Evolutionary conservation across 495 filamentous ascomycete species (phyloP).

Genomic region (Aspergillus asperescens): DNA sequence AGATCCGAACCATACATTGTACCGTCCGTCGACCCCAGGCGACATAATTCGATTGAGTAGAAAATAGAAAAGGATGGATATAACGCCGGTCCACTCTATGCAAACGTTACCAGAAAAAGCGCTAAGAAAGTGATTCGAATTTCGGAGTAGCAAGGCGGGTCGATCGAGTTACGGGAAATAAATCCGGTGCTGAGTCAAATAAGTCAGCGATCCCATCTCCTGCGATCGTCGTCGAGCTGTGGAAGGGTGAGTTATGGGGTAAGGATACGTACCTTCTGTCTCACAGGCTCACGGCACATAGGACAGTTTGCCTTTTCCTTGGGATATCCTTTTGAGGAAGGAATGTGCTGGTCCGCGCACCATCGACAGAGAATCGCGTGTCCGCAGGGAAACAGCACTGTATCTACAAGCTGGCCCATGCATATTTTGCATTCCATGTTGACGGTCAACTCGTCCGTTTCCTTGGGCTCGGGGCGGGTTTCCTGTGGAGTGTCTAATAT

Average conservation of each 20-base stretch:
- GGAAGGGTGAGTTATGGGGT: too few species aligned
- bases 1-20: neutral
- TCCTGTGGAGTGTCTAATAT: constrained; percentile 18
- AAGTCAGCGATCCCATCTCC: neutral
- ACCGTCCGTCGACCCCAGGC: neutral
- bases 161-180: constrained; percentile 16
- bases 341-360: constrained; percentile 26
- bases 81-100: neutral
- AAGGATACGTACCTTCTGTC: constrained; percentile 16
- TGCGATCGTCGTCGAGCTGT: neutral
- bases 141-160: neutral
- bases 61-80: neutral
- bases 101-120: neutral
- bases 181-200: constrained; percentile 15
- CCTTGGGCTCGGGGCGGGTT: constrained; percentile 39
- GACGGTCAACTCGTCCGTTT: constrained; percentile 42
- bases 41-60: neutral
- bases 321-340: constrained; percentile 11
- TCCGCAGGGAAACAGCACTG: constrained; percentile 50
- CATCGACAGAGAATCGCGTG: constrained; percentile 50
- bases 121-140: neutral
- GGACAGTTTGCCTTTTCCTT: constrained; percentile 17
- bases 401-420: constrained; percentile 50
- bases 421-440: constrained; percentile 53
- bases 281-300: constrained; percentile 24